These are phyloP conservation scores for Aspergillus melleus DNA, from an alignment of 2,329 filamentous ascomycete genomes.

Conservation along the genomic window DNA sequence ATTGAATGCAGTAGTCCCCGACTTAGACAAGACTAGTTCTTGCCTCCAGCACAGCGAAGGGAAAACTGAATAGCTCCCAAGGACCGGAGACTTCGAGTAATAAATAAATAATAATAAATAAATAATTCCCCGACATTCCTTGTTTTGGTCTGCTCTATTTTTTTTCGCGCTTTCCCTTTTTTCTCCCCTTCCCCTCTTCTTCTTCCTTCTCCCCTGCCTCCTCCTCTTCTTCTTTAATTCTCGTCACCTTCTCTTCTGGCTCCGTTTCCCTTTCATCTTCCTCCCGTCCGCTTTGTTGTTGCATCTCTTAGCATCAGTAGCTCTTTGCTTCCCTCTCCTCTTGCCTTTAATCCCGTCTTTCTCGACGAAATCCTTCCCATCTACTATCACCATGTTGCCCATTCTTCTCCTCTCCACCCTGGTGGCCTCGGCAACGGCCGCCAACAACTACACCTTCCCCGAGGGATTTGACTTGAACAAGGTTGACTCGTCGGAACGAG, in stretches of 20 bases:
- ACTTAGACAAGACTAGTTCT: neutral
- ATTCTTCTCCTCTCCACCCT: constrained; percentile 49
- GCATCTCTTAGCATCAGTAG: neutral
- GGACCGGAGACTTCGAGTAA: neutral
- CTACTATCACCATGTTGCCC: constrained; percentile 47
- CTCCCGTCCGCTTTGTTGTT: constrained; percentile 1
- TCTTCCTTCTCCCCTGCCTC: constrained; percentile 2
- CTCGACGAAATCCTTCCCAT: neutral
- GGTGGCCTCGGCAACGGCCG: constrained; percentile 46
- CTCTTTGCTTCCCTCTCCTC: neutral
- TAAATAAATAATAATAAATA: neutral
- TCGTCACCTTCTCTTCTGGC: neutral
- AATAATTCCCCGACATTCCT: neutral
- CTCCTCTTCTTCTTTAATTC: constrained; percentile 4
- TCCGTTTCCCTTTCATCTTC: constrained; percentile 2
- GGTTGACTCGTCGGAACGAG: constrained; percentile 38
- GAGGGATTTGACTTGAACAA: constrained; percentile 44
- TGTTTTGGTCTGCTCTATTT: neutral
- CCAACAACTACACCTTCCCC: constrained; percentile 45
- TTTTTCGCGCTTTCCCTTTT: constrained; percentile 4
- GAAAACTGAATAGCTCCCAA: neutral
- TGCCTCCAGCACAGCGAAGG: neutral
- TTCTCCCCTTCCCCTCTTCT: neutral
- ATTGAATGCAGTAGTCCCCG: too few relatives aligned
- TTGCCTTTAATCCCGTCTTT: neutral